These are phyloP conservation scores for Ambrosia trifida DNA, from an alignment of 129 eudicot species.

Conservation along the genomic window DNA sequence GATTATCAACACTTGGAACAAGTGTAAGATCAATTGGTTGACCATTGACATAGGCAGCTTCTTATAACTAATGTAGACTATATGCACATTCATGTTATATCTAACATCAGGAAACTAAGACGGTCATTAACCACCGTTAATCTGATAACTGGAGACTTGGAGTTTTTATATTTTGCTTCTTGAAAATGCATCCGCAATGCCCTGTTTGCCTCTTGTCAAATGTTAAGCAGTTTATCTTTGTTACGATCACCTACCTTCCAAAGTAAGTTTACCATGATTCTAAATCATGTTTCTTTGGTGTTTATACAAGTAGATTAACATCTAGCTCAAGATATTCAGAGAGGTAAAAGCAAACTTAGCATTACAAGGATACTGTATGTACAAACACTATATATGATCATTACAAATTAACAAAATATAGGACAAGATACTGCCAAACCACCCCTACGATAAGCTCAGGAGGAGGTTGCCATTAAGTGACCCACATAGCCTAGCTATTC, in stretches of 20 bases:
- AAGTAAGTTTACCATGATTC: not conserved
- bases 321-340: conserved; percentile 1
- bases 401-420: not conserved
- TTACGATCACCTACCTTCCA: conserved; percentile 9
- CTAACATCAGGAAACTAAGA: conserved; percentile 14
- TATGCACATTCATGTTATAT: conserved; percentile 13
- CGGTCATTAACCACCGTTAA: conserved; percentile 17
- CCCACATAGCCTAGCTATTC: conserved; percentile 6
- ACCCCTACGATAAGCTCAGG: not conserved
- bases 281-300: conserved; percentile 7
- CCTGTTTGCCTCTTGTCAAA: not conserved
- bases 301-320: conserved; percentile 9
- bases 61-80: conserved; percentile 12
- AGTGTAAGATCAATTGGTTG: not conserved
- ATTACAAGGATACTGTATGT: not conserved
- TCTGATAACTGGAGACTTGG: not conserved
- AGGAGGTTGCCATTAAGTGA: not conserved
- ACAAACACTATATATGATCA: not conserved
- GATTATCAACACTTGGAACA: conserved; percentile 5
- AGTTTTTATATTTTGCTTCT: not conserved
- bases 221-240: conserved; percentile 10
- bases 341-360: conserved; percentile 1
- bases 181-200: not conserved
- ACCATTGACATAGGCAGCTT: not conserved
- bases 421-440: not conserved